Conservation (phyloP, 2,329 filamentous ascomycete genomes). For the Karstenula rhodostoma region DNA sequence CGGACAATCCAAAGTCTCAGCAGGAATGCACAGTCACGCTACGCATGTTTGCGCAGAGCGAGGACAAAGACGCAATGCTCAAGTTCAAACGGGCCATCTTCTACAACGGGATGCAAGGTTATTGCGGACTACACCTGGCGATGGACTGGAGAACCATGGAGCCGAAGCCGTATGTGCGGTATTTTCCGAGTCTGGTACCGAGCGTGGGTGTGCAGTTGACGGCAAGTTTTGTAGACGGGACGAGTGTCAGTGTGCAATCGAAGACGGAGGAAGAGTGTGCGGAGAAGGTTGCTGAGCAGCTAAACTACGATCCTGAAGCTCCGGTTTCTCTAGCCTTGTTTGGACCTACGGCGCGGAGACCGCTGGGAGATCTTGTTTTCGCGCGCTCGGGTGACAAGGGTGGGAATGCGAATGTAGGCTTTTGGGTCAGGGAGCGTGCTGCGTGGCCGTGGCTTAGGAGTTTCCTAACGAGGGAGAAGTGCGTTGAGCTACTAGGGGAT, state of each 20-base stretch:
- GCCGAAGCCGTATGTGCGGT: constrained; percentile 35
- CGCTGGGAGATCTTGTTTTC: constrained; percentile 45
- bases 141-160: constrained; percentile 51
- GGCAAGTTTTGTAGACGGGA: constrained; percentile 20
- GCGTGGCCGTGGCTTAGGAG: constrained; percentile 34
- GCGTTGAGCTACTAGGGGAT: constrained; percentile 26
- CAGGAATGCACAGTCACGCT: constrained; percentile 45
- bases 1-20: constrained; percentile 36
- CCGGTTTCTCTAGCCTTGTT: constrained; percentile 36
- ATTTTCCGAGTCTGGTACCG: constrained; percentile 23
- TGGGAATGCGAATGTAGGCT: constrained; percentile 33
- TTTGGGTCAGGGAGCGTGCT: constrained; percentile 30
- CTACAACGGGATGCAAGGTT: constrained; percentile 46
- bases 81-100: constrained; percentile 25
- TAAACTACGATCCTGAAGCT: constrained; percentile 36
- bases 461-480: constrained; percentile 23
- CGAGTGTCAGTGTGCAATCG: constrained; percentile 13
- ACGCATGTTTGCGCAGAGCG: constrained; percentile 31
- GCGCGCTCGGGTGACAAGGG: constrained; percentile 39
- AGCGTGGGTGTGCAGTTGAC: constrained; percentile 25
- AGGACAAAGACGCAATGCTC: constrained; percentile 24
- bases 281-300: constrained; percentile 13
- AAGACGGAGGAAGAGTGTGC: constrained; percentile 23
- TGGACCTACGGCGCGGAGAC: constrained; percentile 42
- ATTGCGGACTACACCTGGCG: constrained; percentile 43